A percentile compares a stretch with the other conserved stretches of the same genome.
These are phyloP conservation scores for Camptophora hylomeconis DNA, from an alignment of 2,329 filamentous ascomycete species.

Conservation along the genomic window DNA sequence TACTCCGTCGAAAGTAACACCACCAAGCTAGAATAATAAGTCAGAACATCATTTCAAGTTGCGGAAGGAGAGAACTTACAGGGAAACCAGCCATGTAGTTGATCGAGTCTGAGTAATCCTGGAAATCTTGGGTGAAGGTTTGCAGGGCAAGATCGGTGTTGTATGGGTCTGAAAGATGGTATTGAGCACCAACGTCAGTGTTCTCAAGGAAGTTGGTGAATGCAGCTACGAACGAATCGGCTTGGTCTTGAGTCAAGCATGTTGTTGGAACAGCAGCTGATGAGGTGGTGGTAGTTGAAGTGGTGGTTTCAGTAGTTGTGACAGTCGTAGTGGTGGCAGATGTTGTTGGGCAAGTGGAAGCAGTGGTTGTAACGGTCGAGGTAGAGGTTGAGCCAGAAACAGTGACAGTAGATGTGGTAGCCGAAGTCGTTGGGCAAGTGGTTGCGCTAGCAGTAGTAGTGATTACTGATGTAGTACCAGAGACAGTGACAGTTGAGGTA, in stretches of 20 bases:
- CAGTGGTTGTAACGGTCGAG: slow-evolving; percentile 8
- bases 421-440: slow-evolving; percentile 5
- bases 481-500: slow-evolving; percentile 4
- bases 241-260: slow-evolving; percentile 11
- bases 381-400: slow-evolving; percentile 4
- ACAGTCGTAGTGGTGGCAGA: slow-evolving; percentile 5
- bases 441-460: too few species aligned
- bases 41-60: background rate
- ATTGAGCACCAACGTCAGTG: slow-evolving; percentile 14
- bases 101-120: slow-evolving; percentile 17
- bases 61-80: slow-evolving; percentile 10
- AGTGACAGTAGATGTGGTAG: slow-evolving; percentile 3
- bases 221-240: slow-evolving; percentile 10
- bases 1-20: slow-evolving; percentile 12
- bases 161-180: slow-evolving; percentile 11
- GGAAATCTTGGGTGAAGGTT: slow-evolving; percentile 11
- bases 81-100: slow-evolving; percentile 18
- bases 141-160: slow-evolving; percentile 2
- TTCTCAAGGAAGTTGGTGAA: slow-evolving; percentile 13
- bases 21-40: slow-evolving; percentile 8
- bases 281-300: background rate
- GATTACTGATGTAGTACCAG: too few species aligned
- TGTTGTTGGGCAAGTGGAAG: slow-evolving; percentile 8
- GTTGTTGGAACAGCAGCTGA: slow-evolving; percentile 1
- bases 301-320: slow-evolving; percentile 1